Base-by-base conservation (phyloP, 371 early-diverging fungal genomes). In the Syncephalastrum racemosum region DNA sequence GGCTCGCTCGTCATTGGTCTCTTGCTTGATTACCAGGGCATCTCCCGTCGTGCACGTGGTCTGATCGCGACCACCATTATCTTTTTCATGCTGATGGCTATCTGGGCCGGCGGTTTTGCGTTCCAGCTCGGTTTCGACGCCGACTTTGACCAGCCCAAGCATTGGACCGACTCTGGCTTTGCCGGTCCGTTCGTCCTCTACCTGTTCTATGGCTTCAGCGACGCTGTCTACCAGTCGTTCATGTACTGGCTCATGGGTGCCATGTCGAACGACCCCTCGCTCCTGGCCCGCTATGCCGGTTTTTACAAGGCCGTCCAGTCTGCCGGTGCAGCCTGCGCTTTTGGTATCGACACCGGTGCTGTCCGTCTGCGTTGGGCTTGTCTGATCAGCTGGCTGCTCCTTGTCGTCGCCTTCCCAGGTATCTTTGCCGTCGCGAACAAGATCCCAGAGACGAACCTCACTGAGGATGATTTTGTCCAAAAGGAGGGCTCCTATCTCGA, bases 161-260 rank as follows among this genome's bases (percentile, higher is more conserved):
- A 60, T 27, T 65, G 52, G 74, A 61, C 51, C 18, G 59, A 63
- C 27, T 22, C 25, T 12, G 45, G 68, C 27, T 80, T 73, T 47
- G 75, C 72, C n/a, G 82, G 82, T 10, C 79, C 85, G 1, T 81
- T 90, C 58, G 66, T 86, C 23, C 71, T 91, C 18, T 90, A 84
- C 66, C 57, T 87, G 50, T 10, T 78, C 36, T 88, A 86, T 59
- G 91, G 91, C 14, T 56, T 87, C 7, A 63, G 67, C 22, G 91
- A 90, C 70, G 84, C 90, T 19, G 65, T 88, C 56, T 86, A 81
- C 66, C 90, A 90, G 70, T 76, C 80, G 25, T 83, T 82, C 60
- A 76, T 84, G 41, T 88, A 90, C 77, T 90, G 90, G 90, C 60
- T 91, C 25, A 88, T 90, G 79, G 90, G 91, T 12, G 82, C 90